Base-by-base conservation (phyloP, 2,329 filamentous ascomycete genomes). In the Alternaria atra region DNA sequence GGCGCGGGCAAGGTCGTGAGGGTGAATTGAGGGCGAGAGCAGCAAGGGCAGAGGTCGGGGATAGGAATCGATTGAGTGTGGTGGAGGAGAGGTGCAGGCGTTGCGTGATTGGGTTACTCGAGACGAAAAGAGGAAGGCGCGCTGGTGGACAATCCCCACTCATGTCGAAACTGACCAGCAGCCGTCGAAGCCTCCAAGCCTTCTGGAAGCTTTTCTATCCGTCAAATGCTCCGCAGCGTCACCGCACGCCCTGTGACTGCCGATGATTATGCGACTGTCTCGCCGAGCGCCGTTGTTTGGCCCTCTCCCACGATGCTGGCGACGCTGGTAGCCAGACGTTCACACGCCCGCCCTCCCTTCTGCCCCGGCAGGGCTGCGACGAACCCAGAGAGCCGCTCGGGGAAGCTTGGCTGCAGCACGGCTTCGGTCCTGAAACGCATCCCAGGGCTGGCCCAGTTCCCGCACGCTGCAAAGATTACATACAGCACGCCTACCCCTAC, bases 371-470 rank as follows among this genome's bases (percentile, higher is more conserved):
- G 44, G 44, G 44, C 44, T 47, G 48, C 34, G 48, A 52, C 53
- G 43, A 35, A 52, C 52, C 63, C 54, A 63, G 56, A 63, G 60
- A 60, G 63, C 52, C 63, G 60, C 62, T 59, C 58, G 58, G 56
- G 50, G 42, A 40, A n/a, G 44, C 64, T 64, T 63, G 59, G 64
- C 64, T 63, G 60, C 63, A 65, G 56, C 27, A 43, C 58, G 30
- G 68, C 43, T 48, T 42, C 35, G 23, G 58, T 58, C 52, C 59
- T 67, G 64, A 67, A 67, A 67, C 64, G 54, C 62, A 17, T 54
- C 55, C 59, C 55, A 47, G 48, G 53, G 25, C 53, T 57, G 61
- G 61, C 47, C 51, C 58, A 58, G 35, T 30, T 30, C 37, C 55
- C 47, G 39, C 52, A 44, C 44, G 60, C 52, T 40, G 60, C 52